A percentile compares a stretch with the other conserved stretches of the same genome.
Evolutionary conservation across 2,329 filamentous ascomycete genomes (phyloP).

Genomic region (Phyllosticta citribraziliensis): DNA sequence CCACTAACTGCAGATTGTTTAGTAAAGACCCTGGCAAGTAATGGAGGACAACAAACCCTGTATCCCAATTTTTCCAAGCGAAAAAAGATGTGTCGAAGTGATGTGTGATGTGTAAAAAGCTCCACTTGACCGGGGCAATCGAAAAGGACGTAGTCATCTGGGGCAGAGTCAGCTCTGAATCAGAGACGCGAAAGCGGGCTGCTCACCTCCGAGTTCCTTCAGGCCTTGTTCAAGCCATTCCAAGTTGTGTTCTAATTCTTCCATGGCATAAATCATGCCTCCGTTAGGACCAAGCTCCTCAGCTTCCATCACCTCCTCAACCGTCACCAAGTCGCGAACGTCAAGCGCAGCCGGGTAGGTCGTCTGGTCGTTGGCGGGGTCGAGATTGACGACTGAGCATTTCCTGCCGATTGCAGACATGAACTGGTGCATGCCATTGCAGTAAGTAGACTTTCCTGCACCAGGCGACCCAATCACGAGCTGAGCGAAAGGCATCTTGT

Average conservation of each 20-base stretch:
- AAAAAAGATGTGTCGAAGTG: constrained; percentile 84
- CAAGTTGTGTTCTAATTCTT: constrained; percentile 88
- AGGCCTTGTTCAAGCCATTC: constrained; percentile 83
- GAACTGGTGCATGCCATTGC: constrained; percentile 98
- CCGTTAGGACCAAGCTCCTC: constrained; percentile 89
- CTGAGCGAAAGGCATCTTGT: constrained; percentile 53
- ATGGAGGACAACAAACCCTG: constrained; percentile 52
- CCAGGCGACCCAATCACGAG: constrained; percentile 91
- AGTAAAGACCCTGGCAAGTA: constrained; percentile 9
- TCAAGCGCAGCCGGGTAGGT: constrained; percentile 85
- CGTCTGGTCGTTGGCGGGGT: constrained; percentile 90
- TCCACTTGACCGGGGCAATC: constrained; percentile 97
- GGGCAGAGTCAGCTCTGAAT: not conserved
- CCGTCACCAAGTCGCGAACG: constrained; percentile 75
- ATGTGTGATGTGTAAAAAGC: constrained; percentile 90
- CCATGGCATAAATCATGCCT: constrained; percentile 82
- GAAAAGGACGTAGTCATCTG: constrained; percentile 85
- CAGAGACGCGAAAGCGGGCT: constrained; percentile 11
- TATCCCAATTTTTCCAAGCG: constrained; percentile 84
- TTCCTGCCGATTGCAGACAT: constrained; percentile 90
- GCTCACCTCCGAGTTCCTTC: constrained; percentile 56
- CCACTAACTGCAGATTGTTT: constrained; percentile 61
- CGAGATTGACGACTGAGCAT: constrained; percentile 90
- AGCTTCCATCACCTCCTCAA: constrained; percentile 91
- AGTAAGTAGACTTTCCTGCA: constrained; percentile 94